Conservation (phyloP, 306 rosid species). For the Castanea mollissima region DNA sequence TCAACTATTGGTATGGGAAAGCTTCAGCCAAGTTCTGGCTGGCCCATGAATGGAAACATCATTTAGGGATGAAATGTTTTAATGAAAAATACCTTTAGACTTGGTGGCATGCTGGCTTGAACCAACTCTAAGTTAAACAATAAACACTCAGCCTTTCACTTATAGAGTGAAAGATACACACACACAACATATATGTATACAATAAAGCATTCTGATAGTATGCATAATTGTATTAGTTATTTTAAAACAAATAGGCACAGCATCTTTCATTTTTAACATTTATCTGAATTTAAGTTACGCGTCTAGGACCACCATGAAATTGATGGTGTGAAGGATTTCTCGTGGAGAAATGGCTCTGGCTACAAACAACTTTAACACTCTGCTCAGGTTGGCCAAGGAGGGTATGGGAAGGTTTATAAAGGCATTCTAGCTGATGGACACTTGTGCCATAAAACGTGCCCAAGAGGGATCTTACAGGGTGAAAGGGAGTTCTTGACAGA, state of each 20-base stretch:
- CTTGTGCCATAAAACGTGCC: conserved; percentile 83
- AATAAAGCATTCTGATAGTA: background rate
- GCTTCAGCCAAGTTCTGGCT: no score
- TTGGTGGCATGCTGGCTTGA: background rate
- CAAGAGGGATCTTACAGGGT: conserved; percentile 81
- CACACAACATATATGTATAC: conserved; percentile 1
- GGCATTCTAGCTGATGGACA: conserved; percentile 59
- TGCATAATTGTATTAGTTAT: background rate
- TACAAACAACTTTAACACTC: conserved; percentile 61
- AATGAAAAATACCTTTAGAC: background rate
- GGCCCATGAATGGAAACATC: no score
- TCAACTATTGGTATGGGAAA: no score
- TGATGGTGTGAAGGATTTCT: conserved; percentile 63
- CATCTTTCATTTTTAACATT: conserved; percentile 10
- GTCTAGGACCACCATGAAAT: conserved; percentile 49
- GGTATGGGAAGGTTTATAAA: conserved; percentile 78
- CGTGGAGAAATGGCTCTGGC: conserved; percentile 60
- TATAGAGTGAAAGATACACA: background rate
- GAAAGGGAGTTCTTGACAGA: conserved; percentile 84
- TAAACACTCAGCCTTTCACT: background rate
- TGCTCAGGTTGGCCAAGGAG: conserved; percentile 72
- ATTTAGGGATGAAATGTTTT: no score
- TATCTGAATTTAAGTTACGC: conserved; percentile 28
- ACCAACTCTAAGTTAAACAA: background rate
- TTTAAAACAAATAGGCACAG: no score